Conservation (phyloP, 108 stramenopile genomes). For the Cyclotella cryptica region DNA sequence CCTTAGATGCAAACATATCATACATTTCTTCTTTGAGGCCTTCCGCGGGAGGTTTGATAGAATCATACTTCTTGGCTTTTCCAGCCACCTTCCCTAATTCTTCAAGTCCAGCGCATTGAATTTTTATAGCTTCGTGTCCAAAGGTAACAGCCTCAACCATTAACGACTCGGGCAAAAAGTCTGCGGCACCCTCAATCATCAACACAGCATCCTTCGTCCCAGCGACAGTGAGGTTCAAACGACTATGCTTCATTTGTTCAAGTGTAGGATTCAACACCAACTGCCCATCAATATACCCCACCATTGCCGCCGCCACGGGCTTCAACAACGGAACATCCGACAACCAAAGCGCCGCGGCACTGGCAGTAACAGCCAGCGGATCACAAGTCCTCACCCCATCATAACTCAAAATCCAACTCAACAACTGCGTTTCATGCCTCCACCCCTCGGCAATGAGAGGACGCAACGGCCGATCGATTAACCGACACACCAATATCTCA, state of each 20-base stretch:
- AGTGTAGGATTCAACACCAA: conserved; percentile 80
- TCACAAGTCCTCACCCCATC: conserved; percentile 79
- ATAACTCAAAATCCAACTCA: conserved; percentile 92
- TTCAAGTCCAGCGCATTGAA: conserved; percentile 77
- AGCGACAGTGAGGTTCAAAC: conserved; percentile 79
- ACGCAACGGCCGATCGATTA: conserved; percentile 95
- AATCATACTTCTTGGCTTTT: conserved; percentile 70
- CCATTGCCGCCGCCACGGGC: conserved; percentile 85
- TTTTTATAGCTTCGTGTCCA: conserved; percentile 84
- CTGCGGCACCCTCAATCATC: conserved; percentile 96
- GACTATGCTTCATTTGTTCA: conserved; percentile 70
- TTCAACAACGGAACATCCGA: conserved; percentile 77
- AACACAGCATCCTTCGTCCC: conserved; percentile 91
- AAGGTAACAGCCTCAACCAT: conserved; percentile 87
- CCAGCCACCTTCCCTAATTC: conserved; percentile 70
- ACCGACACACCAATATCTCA: conserved; percentile 90
- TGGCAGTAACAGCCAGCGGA: conserved; percentile 78
- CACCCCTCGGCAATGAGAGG: conserved; percentile 92
- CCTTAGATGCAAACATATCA: conserved; percentile 41
- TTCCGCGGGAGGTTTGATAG: conserved; percentile 53
- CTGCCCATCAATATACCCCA: conserved; percentile 67
- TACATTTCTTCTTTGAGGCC: conserved; percentile 71
- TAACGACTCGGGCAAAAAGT: conserved; percentile 87
- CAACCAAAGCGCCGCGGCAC: conserved; percentile 74
- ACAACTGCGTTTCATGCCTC: conserved; percentile 94